Conservation (phyloP, 2,329 filamentous ascomycete species). For the Rhytidhysteron rufulum region DNA sequence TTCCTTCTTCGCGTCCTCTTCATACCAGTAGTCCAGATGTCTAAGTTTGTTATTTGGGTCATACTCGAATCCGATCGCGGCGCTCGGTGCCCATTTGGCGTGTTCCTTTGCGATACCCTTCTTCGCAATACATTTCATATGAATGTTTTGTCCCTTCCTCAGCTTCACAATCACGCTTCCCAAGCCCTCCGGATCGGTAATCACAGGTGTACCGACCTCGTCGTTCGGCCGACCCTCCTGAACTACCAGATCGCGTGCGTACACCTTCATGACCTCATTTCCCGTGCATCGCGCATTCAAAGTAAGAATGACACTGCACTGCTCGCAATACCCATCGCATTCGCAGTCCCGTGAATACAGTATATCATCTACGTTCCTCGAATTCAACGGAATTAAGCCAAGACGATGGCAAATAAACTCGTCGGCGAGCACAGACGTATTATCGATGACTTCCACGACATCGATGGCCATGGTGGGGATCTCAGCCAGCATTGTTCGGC, state of each 20-base stretch:
- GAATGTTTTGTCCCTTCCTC: constrained; percentile 82
- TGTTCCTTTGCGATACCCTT: constrained; percentile 99
- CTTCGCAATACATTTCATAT: constrained; percentile 89
- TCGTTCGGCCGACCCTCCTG: constrained; percentile 67
- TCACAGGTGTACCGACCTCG: constrained; percentile 74
- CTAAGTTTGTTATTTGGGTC: constrained; percentile 94
- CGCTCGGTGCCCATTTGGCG: constrained; percentile 92
- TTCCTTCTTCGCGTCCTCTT: constrained; percentile 75
- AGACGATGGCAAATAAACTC: constrained; percentile 93
- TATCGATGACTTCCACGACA: constrained; percentile 85
- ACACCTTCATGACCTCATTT: constrained; percentile 89
- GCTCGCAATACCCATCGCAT: constrained; percentile 91
- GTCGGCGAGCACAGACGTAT: constrained; percentile 93
- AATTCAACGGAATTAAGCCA: constrained; percentile 82
- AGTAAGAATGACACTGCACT: constrained; percentile 80
- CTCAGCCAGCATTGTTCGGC: constrained; percentile 87
- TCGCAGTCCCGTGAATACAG: constrained; percentile 92
- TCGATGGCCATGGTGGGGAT: constrained; percentile 94
- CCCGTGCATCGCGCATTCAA: constrained; percentile 82
- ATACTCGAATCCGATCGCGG: constrained; percentile 95
- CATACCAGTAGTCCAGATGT: constrained; percentile 93
- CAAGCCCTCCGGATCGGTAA: constrained; percentile 74
- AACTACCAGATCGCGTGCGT: constrained; percentile 81
- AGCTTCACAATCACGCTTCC: constrained; percentile 89
- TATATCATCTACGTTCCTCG: constrained; percentile 75